Evolutionary conservation across 495 filamentous ascomycete species (phyloP).

Genomic region (Aspergillus biplanus): DNA sequence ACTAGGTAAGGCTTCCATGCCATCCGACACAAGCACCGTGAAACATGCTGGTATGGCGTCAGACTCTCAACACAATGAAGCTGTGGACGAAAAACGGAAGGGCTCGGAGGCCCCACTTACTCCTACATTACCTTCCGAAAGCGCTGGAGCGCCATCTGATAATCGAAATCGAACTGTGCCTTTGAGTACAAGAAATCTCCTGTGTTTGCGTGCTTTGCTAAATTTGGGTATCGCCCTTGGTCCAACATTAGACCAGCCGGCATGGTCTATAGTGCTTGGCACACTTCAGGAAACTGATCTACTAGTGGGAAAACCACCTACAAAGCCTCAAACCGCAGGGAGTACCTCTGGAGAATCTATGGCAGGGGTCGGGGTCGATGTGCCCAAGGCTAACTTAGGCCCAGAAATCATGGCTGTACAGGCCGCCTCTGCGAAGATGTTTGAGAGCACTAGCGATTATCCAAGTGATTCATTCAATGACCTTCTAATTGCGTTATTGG

Average conservation of each 20-base stretch:
- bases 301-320: slow-evolving; percentile 65
- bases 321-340: slow-evolving; percentile 36
- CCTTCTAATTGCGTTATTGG: slow-evolving; percentile 73
- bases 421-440: slow-evolving; percentile 79
- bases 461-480: slow-evolving; percentile 80
- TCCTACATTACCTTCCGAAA: slow-evolving; percentile 27
- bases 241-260: slow-evolving; percentile 73
- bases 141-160: slow-evolving; percentile 29
- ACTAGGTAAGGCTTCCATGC: slow-evolving; percentile 88
- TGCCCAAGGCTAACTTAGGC: slow-evolving; percentile 62
- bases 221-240: slow-evolving; percentile 95
- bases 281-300: slow-evolving; percentile 90
- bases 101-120: slow-evolving; percentile 28
- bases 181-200: slow-evolving; percentile 83
- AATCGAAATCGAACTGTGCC: slow-evolving; percentile 39
- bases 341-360: slow-evolving; percentile 35
- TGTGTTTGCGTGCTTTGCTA: slow-evolving; percentile 86
- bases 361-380: slow-evolving; percentile 44
- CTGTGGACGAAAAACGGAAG: slow-evolving; percentile 46
- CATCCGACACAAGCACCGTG: slow-evolving; percentile 60
- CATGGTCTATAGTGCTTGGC: slow-evolving; percentile 90
- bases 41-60: slow-evolving; percentile 47
- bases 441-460: slow-evolving; percentile 89
- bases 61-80: slow-evolving; percentile 27
- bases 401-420: slow-evolving; percentile 87